Evolutionary conservation across 768 basidiomycete genomes (phyloP), one percentile per base, ranked within the genome.

Genomic region (Hygrophoropsis aurantiaca): DNA sequence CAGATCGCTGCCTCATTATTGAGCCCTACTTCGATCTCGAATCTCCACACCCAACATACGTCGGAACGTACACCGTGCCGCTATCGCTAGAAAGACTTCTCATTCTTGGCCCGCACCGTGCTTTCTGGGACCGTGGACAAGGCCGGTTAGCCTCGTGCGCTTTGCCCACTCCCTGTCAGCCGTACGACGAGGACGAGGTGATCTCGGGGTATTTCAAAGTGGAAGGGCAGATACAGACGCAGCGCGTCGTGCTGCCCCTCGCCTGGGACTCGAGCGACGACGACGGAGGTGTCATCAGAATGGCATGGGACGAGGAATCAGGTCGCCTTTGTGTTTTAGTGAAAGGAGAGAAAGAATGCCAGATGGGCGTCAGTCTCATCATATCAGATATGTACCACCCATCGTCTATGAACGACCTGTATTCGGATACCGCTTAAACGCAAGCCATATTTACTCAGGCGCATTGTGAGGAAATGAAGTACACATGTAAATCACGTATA

Each of bases 281-380:
- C 4, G 21, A 37, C 16, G 40, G 37, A 8, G 36, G 27, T 11
- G 23, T 53, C 34, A 37, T 36, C 8, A 44, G 42, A 40, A 47
- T 44, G 11, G 47, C 52, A 10, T 53, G 52, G 52, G 52, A 53
- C 23, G 52, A 53, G 37, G 52, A 53, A 33, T 47, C 45, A n/a
- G 52, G 52, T 33, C 49, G 32, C 30, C 48, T 53, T 18, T 45
- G 41, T 10, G 27, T 53, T 16, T 35, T 43, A 42, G 44, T 49
- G 30, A 44, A 20, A 13, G 16, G 30, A 20, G 18, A 16, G 10
- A 16, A 18, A 42, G 27, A 33, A 20, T 16, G 18, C 11, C 11
- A 3, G 27, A 26, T 9, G 21, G 45, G 3, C 7, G 27, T 30
- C 27, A 30, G 27, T 30, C 27, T 30, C 13, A 30, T 30, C 13